Evolutionary conservation across 495 filamentous ascomycete genomes (phyloP).

Genomic region (Aspergillus bertholletiae): DNA sequence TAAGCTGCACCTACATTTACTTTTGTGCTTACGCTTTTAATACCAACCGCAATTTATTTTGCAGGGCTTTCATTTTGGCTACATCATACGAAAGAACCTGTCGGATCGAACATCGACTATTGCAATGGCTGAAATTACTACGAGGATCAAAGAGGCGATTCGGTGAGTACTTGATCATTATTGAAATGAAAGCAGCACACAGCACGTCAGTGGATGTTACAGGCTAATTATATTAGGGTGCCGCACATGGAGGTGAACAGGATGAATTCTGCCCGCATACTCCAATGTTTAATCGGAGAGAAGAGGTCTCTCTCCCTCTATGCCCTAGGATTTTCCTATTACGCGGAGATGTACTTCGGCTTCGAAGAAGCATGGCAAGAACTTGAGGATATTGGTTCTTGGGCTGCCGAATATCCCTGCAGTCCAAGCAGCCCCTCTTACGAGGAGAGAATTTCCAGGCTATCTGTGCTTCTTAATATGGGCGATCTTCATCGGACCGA

Average conservation of each 20-base stretch:
- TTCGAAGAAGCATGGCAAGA: not conserved
- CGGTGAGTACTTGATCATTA: not conserved
- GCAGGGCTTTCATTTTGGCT: too few species aligned
- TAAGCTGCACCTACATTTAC: too few species aligned
- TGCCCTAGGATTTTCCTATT: not conserved
- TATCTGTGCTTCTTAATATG: not conserved
- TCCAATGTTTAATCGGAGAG: not conserved
- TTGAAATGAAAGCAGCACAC: too few species aligned
- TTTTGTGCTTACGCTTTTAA: too few species aligned
- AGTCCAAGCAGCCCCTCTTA: not conserved
- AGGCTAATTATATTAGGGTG: not conserved
- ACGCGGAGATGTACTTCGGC: not conserved
- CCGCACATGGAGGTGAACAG: not conserved
- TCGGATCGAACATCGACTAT: too few species aligned
- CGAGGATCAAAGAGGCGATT: not conserved
- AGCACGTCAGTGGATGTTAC: not conserved
- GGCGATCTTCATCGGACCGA: not conserved
- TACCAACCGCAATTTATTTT: too few species aligned
- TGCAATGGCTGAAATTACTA: not conserved
- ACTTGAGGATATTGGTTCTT: not conserved
- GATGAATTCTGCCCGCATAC: slow-evolving; percentile 1
- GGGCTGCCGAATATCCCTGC: not conserved
- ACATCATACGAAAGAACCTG: too few species aligned
- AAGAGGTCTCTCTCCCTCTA: not conserved
- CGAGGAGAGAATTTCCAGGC: not conserved